phyloP scores from a whole-genome alignment of 768 basidiomycete genomes.

The Asterophora lycoperdoides region DNA sequence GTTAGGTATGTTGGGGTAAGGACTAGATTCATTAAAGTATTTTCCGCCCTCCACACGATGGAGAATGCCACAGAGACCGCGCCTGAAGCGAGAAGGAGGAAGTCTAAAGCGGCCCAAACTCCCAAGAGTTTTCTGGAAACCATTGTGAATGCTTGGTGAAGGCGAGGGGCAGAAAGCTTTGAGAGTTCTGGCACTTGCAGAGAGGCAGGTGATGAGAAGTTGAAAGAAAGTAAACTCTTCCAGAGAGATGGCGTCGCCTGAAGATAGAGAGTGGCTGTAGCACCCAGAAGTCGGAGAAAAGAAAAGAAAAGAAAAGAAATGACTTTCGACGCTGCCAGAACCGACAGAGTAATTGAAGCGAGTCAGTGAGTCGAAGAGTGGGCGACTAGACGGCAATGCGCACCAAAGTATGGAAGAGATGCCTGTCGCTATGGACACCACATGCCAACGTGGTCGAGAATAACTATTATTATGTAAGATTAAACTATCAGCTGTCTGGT shows the following conservation, averaged over 20 bases:
- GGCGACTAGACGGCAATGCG: slow-evolving; percentile 16
- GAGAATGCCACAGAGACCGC: slow-evolving; percentile 61
- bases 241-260: slow-evolving; percentile 41
- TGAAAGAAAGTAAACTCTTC: slow-evolving; percentile 34
- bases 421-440: slow-evolving; percentile 13
- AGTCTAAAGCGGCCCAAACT: slow-evolving; percentile 69
- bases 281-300: slow-evolving; percentile 28
- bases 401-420: slow-evolving; percentile 14
- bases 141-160: slow-evolving; percentile 37
- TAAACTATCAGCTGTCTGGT: too few species aligned
- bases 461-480: not conserved
- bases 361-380: slow-evolving; percentile 19
- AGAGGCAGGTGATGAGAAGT: not conserved
- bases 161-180: slow-evolving; percentile 2
- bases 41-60: slow-evolving; percentile 62
- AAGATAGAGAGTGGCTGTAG: slow-evolving; percentile 41
- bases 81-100: slow-evolving; percentile 68
- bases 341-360: slow-evolving; percentile 29
- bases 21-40: slow-evolving; percentile 72
- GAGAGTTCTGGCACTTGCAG: not conserved
- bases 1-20: slow-evolving; percentile 54
- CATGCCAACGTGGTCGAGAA: slow-evolving; percentile 5
- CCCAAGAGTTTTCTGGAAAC: slow-evolving; percentile 67
- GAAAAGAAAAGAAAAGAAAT: slow-evolving; percentile 35
- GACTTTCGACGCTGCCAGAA: slow-evolving; percentile 68